A percentile compares a stretch with the other conserved stretches of the same genome.
Conservation (phyloP, 2,329 filamentous ascomycete species). For the Ceratocystis harringtonii region DNA sequence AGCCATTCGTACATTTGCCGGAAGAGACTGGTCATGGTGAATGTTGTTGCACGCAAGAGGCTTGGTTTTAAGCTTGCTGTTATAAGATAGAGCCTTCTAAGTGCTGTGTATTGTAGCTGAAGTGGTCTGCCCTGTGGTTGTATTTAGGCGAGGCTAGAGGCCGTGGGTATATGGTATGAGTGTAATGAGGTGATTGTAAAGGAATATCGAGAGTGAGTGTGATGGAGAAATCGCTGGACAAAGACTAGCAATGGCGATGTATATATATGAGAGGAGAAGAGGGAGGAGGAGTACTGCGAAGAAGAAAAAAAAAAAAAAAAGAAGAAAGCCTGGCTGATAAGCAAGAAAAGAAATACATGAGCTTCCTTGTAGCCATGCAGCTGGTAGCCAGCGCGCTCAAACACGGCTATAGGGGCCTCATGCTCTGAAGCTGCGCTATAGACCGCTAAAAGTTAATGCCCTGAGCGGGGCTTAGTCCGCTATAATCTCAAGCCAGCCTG, state of each 20-base stretch:
- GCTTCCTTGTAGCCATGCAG: not conserved
- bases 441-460: not conserved
- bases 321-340: not conserved
- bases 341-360: not conserved
- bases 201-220: not conserved
- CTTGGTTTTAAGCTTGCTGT: not conserved
- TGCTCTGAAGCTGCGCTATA: not conserved
- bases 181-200: not conserved
- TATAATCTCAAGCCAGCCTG: not conserved
- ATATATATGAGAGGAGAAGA: not conserved
- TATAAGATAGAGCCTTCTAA: not conserved
- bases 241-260: not conserved
- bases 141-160: not conserved
- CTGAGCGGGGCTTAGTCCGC: not conserved
- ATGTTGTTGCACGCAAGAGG: constrained; percentile 21
- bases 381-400: not conserved
- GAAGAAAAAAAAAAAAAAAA: not conserved
- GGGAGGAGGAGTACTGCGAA: not conserved
- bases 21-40: constrained; percentile 74
- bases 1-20: constrained; percentile 96
- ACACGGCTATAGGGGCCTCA: not conserved
- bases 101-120: not conserved
- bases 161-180: not conserved
- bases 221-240: not conserved
- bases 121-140: not conserved